A percentile compares a stretch with the other conserved stretches of the same genome.
phyloP scores from a whole-genome alignment of 1,284 basidiomycete genomes.

The Crucibulum parvulum region DNA sequence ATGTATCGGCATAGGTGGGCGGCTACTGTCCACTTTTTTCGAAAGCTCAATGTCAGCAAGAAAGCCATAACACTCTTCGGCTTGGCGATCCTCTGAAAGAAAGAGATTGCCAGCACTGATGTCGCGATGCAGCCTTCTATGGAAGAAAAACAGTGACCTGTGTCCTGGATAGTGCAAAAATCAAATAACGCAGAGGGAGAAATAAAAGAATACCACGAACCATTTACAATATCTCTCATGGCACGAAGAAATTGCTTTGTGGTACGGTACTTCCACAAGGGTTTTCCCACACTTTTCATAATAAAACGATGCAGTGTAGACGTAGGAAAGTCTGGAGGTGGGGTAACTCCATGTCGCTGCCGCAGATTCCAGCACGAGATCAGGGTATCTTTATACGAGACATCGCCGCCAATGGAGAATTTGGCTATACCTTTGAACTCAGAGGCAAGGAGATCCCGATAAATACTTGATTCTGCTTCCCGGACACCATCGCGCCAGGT shows the following conservation, averaged over 20 bases:
- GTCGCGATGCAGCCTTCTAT: not conserved
- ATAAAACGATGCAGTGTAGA: not conserved
- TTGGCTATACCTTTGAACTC: not conserved
- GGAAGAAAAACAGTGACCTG: too few relatives aligned
- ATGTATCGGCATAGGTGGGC: not conserved
- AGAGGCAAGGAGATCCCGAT: not conserved
- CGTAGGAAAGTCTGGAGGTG: not conserved
- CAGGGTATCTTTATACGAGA: not conserved
- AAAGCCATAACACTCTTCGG: not conserved
- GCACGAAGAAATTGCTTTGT: not conserved
- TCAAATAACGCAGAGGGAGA: not conserved
- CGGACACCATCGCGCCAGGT: not conserved
- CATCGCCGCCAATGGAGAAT: not conserved
- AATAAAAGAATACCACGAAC: not conserved
- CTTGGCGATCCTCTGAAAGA: not conserved
- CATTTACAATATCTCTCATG: not conserved
- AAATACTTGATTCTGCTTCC: not conserved
- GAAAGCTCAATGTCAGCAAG: not conserved
- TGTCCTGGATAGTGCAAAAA: not conserved
- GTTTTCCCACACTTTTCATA: not conserved
- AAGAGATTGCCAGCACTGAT: not conserved
- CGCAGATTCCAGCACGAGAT: not conserved
- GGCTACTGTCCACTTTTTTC: not conserved
- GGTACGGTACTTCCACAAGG: not conserved
- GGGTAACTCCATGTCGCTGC: not conserved